These are phyloP conservation scores for Tirmania nivea DNA, from an alignment of 495 filamentous ascomycete species.

Conservation along the genomic window DNA sequence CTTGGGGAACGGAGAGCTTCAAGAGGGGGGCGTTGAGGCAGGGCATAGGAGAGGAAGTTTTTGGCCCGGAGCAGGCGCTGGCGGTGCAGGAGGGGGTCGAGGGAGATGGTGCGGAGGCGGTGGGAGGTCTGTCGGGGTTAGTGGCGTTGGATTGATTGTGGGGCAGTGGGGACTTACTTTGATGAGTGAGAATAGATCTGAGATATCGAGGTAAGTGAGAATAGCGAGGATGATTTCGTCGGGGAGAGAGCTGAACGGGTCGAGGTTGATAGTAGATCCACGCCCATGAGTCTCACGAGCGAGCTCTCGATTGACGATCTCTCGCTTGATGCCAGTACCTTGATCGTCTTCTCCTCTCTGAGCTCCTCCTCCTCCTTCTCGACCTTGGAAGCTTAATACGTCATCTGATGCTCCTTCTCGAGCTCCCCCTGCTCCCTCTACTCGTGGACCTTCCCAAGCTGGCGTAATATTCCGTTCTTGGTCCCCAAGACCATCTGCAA, in stretches of 20 bases:
- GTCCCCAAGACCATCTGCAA: too few relatives aligned
- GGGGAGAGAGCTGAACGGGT: constrained; percentile 24
- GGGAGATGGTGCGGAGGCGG: constrained; percentile 30
- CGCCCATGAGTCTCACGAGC: too few relatives aligned
- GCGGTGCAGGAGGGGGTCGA: constrained; percentile 33
- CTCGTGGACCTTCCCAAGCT: too few relatives aligned
- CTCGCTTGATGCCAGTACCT: too few relatives aligned
- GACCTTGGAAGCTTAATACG: too few relatives aligned
- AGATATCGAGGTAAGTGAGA: constrained; percentile 33
- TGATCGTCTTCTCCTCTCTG: too few relatives aligned
- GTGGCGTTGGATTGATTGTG: constrained; percentile 12
- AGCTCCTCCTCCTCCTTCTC: too few relatives aligned
- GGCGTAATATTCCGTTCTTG: too few relatives aligned
- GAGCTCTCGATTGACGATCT: too few relatives aligned
- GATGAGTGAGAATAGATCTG: constrained; percentile 32
- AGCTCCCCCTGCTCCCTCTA: too few relatives aligned
- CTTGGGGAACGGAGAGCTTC: constrained; percentile 27
- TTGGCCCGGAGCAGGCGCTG: constrained; percentile 32
- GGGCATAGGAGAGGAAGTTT: constrained; percentile 25
- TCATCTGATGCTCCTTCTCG: too few relatives aligned
- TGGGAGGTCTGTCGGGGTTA: constrained; percentile 28
- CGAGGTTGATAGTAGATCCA: not conserved
- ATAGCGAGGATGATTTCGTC: constrained; percentile 36
- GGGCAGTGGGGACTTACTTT: constrained; percentile 22
- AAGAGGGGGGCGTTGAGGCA: constrained; percentile 33